Evolutionary conservation across 306 rosid species (phyloP).

Genomic region (Prinsepia uniflora): DNA sequence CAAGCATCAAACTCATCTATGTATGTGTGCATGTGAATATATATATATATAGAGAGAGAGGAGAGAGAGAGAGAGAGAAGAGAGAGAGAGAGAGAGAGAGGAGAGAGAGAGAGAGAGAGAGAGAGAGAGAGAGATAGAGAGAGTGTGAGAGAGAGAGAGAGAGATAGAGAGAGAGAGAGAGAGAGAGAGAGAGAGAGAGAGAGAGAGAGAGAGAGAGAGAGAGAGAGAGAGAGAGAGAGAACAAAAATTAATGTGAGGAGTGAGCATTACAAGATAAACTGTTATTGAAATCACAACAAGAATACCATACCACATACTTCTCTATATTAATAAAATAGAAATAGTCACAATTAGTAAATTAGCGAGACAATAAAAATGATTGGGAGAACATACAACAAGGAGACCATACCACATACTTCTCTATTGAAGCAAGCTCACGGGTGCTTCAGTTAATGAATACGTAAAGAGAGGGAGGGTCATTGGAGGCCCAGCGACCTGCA

Average conservation of each 20-base stretch:
- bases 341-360: too few species aligned
- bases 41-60: not conserved
- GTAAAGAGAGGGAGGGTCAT: constrained; percentile 78
- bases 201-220: too few species aligned
- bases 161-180: too few species aligned
- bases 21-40: not conserved
- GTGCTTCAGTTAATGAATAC: constrained; percentile 87
- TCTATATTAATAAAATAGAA: too few species aligned
- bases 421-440: constrained; percentile 78
- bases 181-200: too few species aligned
- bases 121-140: too few species aligned
- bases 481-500: constrained; percentile 86
- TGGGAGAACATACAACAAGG: constrained; percentile 29
- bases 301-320: not conserved
- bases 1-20: not conserved
- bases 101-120: too few species aligned
- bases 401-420: constrained; percentile 91
- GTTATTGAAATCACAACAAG: constrained; percentile 12
- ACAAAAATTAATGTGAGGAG: not conserved
- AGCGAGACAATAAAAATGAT: constrained; percentile 5
- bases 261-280: not conserved
- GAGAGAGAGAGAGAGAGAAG: too few species aligned
- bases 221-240: not conserved
- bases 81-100: too few species aligned
- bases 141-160: too few species aligned